Evolutionary conservation across 2,329 filamentous ascomycete genomes (phyloP).

Genomic region (Aspergillus sp.): DNA sequence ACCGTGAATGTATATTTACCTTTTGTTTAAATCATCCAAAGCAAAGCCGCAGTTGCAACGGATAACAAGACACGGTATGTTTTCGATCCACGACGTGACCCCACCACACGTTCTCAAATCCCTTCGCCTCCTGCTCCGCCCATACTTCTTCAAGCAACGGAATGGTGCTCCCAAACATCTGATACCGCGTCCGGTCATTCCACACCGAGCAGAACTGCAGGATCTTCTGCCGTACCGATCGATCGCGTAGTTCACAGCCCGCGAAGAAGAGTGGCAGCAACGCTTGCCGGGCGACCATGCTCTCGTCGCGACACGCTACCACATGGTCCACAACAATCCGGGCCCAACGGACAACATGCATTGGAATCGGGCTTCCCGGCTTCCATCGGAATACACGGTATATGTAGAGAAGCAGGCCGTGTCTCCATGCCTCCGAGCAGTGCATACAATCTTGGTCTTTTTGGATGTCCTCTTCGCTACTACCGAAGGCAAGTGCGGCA

Average conservation of each 20-base stretch:
- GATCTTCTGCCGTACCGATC: neutral
- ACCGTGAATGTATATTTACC: too few relatives aligned
- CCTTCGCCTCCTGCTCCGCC: conserved; percentile 2
- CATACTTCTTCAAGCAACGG: conserved; percentile 2
- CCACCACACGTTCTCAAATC: conserved; percentile 9
- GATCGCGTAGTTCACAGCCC: conserved; percentile 1
- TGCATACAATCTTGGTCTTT: neutral
- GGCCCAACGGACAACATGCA: neutral
- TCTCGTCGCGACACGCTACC: conserved; percentile 3
- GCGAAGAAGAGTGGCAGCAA: conserved; percentile 10
- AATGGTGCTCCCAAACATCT: conserved; percentile 2
- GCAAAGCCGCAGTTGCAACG: conserved; percentile 2
- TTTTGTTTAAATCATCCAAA: neutral
- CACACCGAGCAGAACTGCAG: neutral
- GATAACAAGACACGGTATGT: neutral
- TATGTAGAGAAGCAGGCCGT: neutral
- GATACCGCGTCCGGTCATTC: conserved; percentile 2
- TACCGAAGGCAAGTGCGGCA: neutral
- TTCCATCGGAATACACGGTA: conserved; percentile 3
- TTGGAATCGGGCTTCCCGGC: neutral
- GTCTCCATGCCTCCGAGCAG: neutral
- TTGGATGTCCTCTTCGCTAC: neutral
- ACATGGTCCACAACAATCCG: conserved; percentile 10
- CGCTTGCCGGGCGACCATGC: conserved; percentile 3
- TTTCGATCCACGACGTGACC: conserved; percentile 3